Evolutionary conservation across 257 asterid species (phyloP).

Genomic region (Pogostemon cablin): DNA sequence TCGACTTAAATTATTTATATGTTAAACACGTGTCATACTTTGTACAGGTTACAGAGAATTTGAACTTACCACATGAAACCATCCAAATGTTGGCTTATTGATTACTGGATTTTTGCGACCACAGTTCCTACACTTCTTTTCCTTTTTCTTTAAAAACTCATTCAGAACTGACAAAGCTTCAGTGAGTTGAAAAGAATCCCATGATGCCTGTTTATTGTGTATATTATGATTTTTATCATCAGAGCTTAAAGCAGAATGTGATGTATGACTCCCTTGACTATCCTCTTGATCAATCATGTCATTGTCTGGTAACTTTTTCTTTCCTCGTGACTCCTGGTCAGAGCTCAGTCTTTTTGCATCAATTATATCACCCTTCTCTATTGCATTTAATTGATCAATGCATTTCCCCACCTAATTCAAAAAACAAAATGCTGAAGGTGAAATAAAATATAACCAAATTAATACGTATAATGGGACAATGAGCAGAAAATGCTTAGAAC

Average conservation of each 20-base stretch:
- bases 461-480: background rate
- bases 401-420: slow-evolving; percentile 57
- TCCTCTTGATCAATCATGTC: slow-evolving; percentile 45
- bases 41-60: slow-evolving; percentile 8
- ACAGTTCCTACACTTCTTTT: slow-evolving; percentile 54
- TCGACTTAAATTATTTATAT: background rate
- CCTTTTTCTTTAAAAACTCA: slow-evolving; percentile 58
- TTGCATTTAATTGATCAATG: slow-evolving; percentile 59
- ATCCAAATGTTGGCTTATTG: slow-evolving; percentile 82
- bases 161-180: slow-evolving; percentile 70
- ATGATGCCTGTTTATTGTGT: slow-evolving; percentile 36
- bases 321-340: slow-evolving; percentile 16
- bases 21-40: slow-evolving; percentile 9
- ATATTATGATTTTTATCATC: slow-evolving; percentile 41
- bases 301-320: slow-evolving; percentile 38
- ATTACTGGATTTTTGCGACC: slow-evolving; percentile 56
- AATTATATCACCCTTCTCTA: slow-evolving; percentile 63
- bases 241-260: slow-evolving; percentile 44
- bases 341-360: slow-evolving; percentile 62
- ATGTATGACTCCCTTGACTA: slow-evolving; percentile 64
- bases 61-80: slow-evolving; percentile 75
- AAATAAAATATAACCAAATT: background rate
- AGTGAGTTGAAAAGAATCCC: slow-evolving; percentile 77
- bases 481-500: slow-evolving; percentile 4
- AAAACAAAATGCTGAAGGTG: slow-evolving; percentile 11